Conservation (phyloP, 1,139 yeast species). For the Hansenula sp. region DNA sequence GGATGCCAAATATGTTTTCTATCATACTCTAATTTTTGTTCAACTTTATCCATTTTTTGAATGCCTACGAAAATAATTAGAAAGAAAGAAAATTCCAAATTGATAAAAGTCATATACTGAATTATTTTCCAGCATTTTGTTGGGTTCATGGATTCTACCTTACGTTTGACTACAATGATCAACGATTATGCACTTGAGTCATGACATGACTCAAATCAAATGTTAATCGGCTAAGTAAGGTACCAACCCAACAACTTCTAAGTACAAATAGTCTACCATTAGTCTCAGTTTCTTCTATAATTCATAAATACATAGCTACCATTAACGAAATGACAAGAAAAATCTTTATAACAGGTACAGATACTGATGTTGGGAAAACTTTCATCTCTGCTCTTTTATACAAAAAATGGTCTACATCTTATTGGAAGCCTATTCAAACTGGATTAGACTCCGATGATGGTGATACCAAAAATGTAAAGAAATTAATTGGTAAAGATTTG, state of each 20-base stretch:
- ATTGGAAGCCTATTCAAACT: constrained; percentile 32
- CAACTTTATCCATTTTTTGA: too few species aligned
- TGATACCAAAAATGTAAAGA: constrained; percentile 23
- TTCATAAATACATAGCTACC: too few species aligned
- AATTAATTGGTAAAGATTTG: not conserved
- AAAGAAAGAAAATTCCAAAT: too few species aligned
- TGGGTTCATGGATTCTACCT: not conserved
- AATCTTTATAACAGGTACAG: constrained; percentile 30
- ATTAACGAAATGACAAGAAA: constrained; percentile 4
- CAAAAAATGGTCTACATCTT: constrained; percentile 24
- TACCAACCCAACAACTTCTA: not conserved
- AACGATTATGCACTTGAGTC: not conserved
- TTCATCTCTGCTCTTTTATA: constrained; percentile 26
- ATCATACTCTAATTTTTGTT: constrained; percentile 20
- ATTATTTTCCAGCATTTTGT: not conserved
- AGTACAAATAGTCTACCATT: not conserved
- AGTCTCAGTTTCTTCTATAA: not conserved
- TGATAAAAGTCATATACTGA: too few species aligned
- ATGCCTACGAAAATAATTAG: too few species aligned
- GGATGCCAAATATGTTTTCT: constrained; percentile 30
- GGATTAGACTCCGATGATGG: constrained; percentile 27
- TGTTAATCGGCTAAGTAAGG: not conserved
- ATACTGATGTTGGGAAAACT: constrained; percentile 31
- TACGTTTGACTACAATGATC: not conserved
- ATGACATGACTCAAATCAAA: not conserved